Evolutionary conservation across 2,329 filamentous ascomycete species (phyloP).

Genomic region (Eurotiales sp.): DNA sequence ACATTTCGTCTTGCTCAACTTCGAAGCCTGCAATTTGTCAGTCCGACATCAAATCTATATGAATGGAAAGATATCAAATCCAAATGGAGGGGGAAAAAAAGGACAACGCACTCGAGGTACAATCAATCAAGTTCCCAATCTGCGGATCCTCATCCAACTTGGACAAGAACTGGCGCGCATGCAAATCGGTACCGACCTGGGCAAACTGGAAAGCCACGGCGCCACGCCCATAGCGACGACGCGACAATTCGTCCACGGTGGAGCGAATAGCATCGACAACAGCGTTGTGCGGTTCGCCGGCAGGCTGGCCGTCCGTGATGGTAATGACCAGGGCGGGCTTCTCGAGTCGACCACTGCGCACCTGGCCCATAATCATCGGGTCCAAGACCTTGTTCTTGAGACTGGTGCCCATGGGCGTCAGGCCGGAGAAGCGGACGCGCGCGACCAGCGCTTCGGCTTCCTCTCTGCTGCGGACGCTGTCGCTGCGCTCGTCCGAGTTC

Average conservation of each 20-base stretch:
- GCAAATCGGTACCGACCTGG: slow-evolving; percentile 64
- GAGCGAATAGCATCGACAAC: slow-evolving; percentile 57
- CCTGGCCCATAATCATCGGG: slow-evolving; percentile 54
- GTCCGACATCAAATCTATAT: too few species aligned
- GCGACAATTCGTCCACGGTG: slow-evolving; percentile 49
- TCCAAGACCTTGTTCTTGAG: slow-evolving; percentile 62
- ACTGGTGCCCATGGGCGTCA: slow-evolving; percentile 64
- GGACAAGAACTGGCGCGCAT: slow-evolving; percentile 60
- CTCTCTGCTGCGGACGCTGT: slow-evolving; percentile 54
- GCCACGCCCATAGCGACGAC: slow-evolving; percentile 52
- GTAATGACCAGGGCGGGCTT: slow-evolving; percentile 65
- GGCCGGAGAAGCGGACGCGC: slow-evolving; percentile 60
- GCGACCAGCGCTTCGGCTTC: slow-evolving; percentile 58
- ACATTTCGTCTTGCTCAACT: slow-evolving; percentile 65
- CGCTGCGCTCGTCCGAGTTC: slow-evolving; percentile 55
- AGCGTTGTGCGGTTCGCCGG: slow-evolving; percentile 56
- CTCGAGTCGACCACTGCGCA: slow-evolving; percentile 50
- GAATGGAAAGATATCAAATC: too few species aligned
- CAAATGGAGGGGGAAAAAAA: not conserved
- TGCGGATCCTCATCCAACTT: slow-evolving; percentile 62
- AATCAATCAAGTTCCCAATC: slow-evolving; percentile 62
- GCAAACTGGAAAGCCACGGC: slow-evolving; percentile 66
- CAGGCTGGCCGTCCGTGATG: slow-evolving; percentile 64
- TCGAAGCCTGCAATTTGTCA: slow-evolving; percentile 53
- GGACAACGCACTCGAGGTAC: slow-evolving; percentile 66